Evolutionary conservation across 2,329 filamentous ascomycete species (phyloP), one percentile per base, ranked within the genome.

Genomic region (Phoma sp.): DNA sequence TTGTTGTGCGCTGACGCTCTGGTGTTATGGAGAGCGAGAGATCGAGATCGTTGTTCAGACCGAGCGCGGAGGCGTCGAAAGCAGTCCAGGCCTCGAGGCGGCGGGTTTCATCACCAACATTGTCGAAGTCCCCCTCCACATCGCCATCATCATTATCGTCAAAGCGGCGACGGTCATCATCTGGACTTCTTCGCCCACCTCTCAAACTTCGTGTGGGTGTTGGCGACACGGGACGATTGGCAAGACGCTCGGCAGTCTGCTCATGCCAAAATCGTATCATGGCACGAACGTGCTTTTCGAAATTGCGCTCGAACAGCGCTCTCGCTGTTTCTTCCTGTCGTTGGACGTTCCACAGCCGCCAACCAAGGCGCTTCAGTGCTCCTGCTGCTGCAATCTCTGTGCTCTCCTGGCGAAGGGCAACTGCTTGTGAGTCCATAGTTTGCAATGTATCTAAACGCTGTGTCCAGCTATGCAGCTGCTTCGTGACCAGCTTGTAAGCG

Each of bases 211-310:
- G 21, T 33, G 51, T 54, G 9, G 49, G 59, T 9, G 43, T 58
- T n/a, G 69, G 68, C 15, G 68, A 66, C 4, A 52, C 57, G n/a
- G 59, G 50, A 38, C 68, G 53, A n/a, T 60, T 57, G 2, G 64
- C 65, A 17, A 58, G 32, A 30, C 68, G 52, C 23, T 73, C 68
- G 1, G 66, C 48, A 57, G 80, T 75, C 47, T 78, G 79, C 14
- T 80, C 78, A 11, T 75, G 65, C 84, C 84, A 87, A 55, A 81
- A 79, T 20, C 81, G 76, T 42, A 87, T 71, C 75, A 86, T 83
- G 25, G 78, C 78, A 50, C 81, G 77, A 23, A 80, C 73, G 66
- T 86, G 84, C 57, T 82, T 82, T 48, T 82, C 77, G 30, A 81
- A 76, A 56, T 82, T 84, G 15, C 84, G 75, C 15, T 80, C 76